Evolutionary conservation across 306 rosid species (phyloP).

Genomic region (Ceratonia siliqua): DNA sequence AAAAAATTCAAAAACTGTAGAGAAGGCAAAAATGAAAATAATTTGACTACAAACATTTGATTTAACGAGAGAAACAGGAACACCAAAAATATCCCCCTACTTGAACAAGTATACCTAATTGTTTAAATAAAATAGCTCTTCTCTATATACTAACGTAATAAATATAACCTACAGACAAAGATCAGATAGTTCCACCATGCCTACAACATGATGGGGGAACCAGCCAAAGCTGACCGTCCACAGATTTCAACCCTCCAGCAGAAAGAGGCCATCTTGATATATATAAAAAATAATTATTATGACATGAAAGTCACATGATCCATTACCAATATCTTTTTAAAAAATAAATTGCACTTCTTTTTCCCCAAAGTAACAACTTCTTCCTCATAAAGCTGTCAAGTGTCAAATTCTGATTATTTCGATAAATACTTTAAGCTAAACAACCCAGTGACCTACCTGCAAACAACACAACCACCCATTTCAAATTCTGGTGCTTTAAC

Average conservation of each 20-base stretch:
- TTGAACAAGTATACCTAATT: not conserved
- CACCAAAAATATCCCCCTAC: not conserved
- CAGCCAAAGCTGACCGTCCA: not conserved
- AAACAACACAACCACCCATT: constrained; percentile 96
- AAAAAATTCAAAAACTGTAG: not conserved
- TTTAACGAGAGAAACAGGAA: not conserved
- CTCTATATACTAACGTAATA: not conserved
- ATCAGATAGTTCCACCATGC: constrained; percentile 4
- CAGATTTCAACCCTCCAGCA: not conserved
- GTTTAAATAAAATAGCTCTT: not conserved
- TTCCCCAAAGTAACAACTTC: not conserved
- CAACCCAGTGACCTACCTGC: constrained; percentile 67
- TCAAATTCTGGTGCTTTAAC: constrained; percentile 83
- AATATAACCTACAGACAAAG: not conserved
- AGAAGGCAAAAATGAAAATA: not conserved
- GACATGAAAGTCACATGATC: not conserved
- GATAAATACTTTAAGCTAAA: constrained; percentile 11
- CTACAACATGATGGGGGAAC: not conserved
- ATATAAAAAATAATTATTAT: not conserved
- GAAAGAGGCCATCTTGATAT: not conserved
- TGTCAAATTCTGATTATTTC: not conserved
- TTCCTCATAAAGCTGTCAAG: constrained; percentile 2
- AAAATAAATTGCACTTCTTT: not conserved
- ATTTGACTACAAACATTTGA: not conserved
- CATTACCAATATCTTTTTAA: constrained; percentile 24